Evolutionary conservation across 208 protist genomes (phyloP).

Genomic region (Trypanosomatidae sp.): DNA sequence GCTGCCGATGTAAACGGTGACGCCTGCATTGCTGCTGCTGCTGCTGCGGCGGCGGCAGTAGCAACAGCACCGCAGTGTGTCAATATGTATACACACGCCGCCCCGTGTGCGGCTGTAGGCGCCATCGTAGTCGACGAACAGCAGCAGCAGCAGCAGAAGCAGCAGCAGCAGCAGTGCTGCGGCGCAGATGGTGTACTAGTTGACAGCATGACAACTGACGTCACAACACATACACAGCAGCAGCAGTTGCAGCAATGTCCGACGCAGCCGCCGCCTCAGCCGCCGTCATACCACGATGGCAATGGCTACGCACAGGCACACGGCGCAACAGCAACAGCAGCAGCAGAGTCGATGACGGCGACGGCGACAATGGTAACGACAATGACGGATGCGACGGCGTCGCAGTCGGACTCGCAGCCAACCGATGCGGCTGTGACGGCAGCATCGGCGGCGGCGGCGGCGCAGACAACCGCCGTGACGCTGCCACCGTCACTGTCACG

Average conservation of each 20-base stretch:
- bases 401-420: too few species aligned
- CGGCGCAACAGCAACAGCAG: background rate
- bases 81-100: too few species aligned
- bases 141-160: background rate
- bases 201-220: background rate
- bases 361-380: background rate
- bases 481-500: conserved; percentile 5
- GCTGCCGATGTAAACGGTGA: too few species aligned
- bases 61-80: too few species aligned
- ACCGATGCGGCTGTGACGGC: background rate
- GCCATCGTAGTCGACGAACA: background rate
- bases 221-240: too few species aligned
- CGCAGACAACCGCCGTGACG: background rate
- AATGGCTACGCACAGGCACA: too few species aligned
- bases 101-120: too few species aligned
- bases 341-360: background rate
- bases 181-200: background rate
- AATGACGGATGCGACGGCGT: background rate
- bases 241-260: too few species aligned
- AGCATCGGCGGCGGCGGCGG: background rate
- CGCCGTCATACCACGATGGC: too few species aligned
- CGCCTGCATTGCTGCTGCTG: too few species aligned
- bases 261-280: too few species aligned
- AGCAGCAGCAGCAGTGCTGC: background rate
- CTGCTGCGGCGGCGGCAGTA: too few species aligned